phyloP scores from a whole-genome alignment of 1,139 yeast genomes.

The Suhomyces bribrorum region DNA sequence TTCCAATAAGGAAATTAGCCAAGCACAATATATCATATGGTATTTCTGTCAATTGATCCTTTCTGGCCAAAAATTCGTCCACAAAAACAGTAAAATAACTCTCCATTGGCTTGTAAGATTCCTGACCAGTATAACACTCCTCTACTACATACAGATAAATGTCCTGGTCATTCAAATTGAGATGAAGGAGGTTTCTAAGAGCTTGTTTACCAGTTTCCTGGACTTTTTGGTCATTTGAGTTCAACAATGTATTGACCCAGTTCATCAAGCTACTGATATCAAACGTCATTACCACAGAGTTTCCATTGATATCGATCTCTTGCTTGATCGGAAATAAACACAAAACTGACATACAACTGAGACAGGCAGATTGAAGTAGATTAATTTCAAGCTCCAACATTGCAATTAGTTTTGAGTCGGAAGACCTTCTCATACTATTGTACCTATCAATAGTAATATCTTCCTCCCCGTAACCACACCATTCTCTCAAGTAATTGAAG shows the following conservation, averaged over 20 bases:
- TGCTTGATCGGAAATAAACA: conserved; percentile 67
- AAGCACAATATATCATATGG: conserved; percentile 64
- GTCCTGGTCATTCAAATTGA: conserved; percentile 58
- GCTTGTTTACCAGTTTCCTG: conserved; percentile 74
- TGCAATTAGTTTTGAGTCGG: conserved; percentile 43
- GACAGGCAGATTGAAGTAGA: conserved; percentile 67
- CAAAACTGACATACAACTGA: conserved; percentile 82
- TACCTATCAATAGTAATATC: conserved; percentile 69
- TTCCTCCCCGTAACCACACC: conserved; percentile 89
- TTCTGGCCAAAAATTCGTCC: conserved; percentile 50
- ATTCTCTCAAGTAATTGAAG: conserved; percentile 79
- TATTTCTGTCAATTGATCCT: conserved; percentile 37
- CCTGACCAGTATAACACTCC: conserved; percentile 66
- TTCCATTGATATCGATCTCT: conserved; percentile 46
- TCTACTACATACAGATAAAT: conserved; percentile 64
- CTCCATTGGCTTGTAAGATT: conserved; percentile 53
- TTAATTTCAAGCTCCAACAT: conserved; percentile 81
- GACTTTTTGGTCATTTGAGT: conserved; percentile 58
- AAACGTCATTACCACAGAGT: conserved; percentile 58
- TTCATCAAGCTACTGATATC: conserved; percentile 66
- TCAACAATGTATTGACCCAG: conserved; percentile 77
- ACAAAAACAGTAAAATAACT: conserved; percentile 73
- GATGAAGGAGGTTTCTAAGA: conserved; percentile 59
- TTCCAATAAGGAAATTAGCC: conserved; percentile 70
- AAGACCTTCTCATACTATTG: conserved; percentile 49